These are phyloP conservation scores for Schrenkiella parvula DNA, from an alignment of 345 rosid species.

Conservation along the genomic window DNA sequence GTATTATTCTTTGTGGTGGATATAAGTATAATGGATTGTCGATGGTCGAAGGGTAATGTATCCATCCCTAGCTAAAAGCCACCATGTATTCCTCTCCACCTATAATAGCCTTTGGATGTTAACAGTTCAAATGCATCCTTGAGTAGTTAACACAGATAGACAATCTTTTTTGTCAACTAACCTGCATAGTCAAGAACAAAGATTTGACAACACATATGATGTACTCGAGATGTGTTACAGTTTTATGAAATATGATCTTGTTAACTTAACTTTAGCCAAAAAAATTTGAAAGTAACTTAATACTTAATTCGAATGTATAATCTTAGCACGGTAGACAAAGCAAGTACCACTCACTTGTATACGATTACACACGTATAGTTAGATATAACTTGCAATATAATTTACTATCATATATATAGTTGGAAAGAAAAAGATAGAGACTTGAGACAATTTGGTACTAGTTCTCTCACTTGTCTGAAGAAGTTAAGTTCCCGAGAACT, in stretches of 20 bases:
- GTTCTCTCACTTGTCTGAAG: conserved; percentile 23
- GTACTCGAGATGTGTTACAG: neutral
- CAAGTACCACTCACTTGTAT: neutral
- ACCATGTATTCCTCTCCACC: neutral
- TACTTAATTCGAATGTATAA: neutral
- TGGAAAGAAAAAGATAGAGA: neutral
- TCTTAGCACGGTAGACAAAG: neutral
- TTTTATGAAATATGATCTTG: neutral
- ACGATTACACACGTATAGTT: neutral
- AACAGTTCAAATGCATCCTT: neutral
- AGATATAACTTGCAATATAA: neutral
- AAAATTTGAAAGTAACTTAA: neutral
- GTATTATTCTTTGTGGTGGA: too few relatives aligned
- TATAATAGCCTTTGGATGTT: neutral
- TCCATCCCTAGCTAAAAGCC: neutral
- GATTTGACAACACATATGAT: neutral
- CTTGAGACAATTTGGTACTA: conserved; percentile 16
- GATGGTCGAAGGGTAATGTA: too few relatives aligned
- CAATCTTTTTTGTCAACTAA: neutral
- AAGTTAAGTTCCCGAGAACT: conserved; percentile 27
- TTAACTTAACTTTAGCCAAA: neutral
- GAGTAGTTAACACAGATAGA: neutral
- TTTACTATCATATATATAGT: neutral
- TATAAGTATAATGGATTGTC: too few relatives aligned
- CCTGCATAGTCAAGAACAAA: neutral